Evolutionary conservation across 441 rosid genomes (phyloP).

Genomic region (Syzygium syzygioides): DNA sequence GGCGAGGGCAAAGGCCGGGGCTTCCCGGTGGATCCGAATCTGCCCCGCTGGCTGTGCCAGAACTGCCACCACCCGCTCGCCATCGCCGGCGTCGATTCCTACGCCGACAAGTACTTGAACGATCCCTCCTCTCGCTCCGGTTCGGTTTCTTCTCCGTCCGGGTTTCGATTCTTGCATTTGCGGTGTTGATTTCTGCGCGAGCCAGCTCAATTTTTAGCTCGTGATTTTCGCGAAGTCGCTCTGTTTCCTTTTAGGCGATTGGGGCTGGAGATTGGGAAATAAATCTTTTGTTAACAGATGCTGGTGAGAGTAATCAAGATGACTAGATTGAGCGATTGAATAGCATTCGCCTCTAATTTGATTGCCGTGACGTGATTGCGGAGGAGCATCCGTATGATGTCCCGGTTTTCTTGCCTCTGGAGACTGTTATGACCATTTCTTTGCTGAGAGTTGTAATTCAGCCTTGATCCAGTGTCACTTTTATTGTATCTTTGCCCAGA

Average conservation of each 20-base stretch:
- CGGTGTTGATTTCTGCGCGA: background rate
- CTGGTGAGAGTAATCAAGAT: background rate
- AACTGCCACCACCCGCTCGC: conserved; percentile 75
- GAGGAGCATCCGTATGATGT: background rate
- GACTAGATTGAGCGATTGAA: background rate
- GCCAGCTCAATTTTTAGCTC: background rate
- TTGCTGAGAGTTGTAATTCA: background rate
- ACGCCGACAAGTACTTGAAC: conserved; percentile 72
- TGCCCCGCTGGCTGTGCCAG: conserved; percentile 90
- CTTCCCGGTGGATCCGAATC: conserved; percentile 60
- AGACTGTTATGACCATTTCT: background rate
- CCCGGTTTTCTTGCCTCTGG: background rate
- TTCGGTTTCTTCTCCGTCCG: conserved; percentile 23
- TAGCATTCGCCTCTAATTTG: background rate
- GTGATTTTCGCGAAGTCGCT: background rate
- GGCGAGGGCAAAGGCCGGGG: conserved; percentile 39
- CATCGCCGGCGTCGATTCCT: conserved; percentile 87
- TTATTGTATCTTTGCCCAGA: background rate
- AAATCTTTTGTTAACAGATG: background rate
- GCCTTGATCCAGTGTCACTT: background rate
- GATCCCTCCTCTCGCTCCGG: conserved; percentile 75
- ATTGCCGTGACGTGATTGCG: background rate
- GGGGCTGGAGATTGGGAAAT: background rate
- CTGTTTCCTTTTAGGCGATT: background rate
- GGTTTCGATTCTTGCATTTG: background rate